Evolutionary conservation across 129 eudicot genomes (phyloP).

Genomic region (Oenanthe sinensis): DNA sequence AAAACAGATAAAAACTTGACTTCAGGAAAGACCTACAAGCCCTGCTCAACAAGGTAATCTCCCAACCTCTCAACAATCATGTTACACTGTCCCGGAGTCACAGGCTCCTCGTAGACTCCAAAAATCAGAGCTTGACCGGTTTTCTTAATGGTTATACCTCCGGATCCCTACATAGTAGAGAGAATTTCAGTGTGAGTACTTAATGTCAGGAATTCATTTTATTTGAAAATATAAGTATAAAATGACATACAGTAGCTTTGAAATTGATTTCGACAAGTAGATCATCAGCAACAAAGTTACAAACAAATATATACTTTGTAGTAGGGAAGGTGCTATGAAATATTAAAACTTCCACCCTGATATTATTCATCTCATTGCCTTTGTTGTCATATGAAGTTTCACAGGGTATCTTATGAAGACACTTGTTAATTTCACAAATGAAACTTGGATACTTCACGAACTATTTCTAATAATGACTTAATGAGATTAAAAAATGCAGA

Average conservation of each 20-base stretch:
- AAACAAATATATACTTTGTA: neutral
- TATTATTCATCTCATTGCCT: neutral
- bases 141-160: conserved; percentile 21
- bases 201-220: neutral
- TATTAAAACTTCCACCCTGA: neutral
- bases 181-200: neutral
- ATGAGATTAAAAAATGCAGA: neutral
- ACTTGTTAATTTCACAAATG: neutral
- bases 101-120: conserved; percentile 20
- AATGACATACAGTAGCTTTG: neutral
- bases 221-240: neutral
- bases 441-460: neutral
- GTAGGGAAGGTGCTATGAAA: neutral
- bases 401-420: neutral
- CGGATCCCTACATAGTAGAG: conserved; percentile 13
- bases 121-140: conserved; percentile 16
- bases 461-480: no score
- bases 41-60: conserved; percentile 23
- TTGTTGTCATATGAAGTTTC: neutral
- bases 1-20: neutral
- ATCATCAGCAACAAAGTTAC: neutral
- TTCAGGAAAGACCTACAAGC: conserved; percentile 14
- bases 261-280: neutral
- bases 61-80: conserved; percentile 22
- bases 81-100: conserved; percentile 26